These are phyloP conservation scores for Fusarium devonianum DNA, from an alignment of 2,329 filamentous ascomycete species.

Conservation along the genomic window DNA sequence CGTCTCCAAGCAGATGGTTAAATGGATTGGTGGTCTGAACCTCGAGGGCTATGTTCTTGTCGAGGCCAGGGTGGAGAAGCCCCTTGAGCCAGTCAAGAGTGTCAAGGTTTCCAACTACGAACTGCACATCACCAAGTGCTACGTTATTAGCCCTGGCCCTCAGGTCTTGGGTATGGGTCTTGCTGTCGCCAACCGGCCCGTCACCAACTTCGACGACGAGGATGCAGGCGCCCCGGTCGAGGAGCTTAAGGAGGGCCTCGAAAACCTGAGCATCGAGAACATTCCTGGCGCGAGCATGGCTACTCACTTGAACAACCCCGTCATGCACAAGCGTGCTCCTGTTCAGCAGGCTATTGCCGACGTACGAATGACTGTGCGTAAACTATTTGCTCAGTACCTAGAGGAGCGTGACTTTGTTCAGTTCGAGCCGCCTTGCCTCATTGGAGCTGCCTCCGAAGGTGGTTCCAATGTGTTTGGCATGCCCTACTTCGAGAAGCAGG, in stretches of 20 bases:
- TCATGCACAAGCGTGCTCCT: conserved; percentile 89
- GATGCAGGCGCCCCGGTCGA: conserved; percentile 52
- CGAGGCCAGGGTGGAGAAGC: conserved; percentile 81
- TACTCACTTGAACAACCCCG: conserved; percentile 88
- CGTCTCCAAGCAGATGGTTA: conserved; percentile 89
- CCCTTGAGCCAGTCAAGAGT: conserved; percentile 87
- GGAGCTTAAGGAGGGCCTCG: conserved; percentile 54
- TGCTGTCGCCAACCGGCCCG: conserved; percentile 60
- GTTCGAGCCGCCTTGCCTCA: conserved; percentile 89
- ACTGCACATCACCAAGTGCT: conserved; percentile 87
- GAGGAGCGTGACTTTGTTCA: conserved; percentile 76
- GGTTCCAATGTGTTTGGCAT: conserved; percentile 91
- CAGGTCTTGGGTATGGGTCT: conserved; percentile 65
- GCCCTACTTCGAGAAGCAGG: conserved; percentile 86
- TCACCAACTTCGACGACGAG: conserved; percentile 67
- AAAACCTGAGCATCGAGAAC: conserved; percentile 51
- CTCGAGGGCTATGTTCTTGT: conserved; percentile 84
- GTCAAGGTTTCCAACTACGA: conserved; percentile 81
- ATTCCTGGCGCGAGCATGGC: conserved; percentile 79
- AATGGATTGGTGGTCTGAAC: conserved; percentile 79
- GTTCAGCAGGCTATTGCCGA: conserved; percentile 83
- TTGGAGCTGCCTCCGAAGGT: conserved; percentile 90
- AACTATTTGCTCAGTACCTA: conserved; percentile 82
- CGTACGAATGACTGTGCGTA: conserved; percentile 63
- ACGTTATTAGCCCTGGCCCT: conserved; percentile 72